phyloP scores from a whole-genome alignment of 805 yeast genomes.

The Metschnikowia lochheadii region DNA sequence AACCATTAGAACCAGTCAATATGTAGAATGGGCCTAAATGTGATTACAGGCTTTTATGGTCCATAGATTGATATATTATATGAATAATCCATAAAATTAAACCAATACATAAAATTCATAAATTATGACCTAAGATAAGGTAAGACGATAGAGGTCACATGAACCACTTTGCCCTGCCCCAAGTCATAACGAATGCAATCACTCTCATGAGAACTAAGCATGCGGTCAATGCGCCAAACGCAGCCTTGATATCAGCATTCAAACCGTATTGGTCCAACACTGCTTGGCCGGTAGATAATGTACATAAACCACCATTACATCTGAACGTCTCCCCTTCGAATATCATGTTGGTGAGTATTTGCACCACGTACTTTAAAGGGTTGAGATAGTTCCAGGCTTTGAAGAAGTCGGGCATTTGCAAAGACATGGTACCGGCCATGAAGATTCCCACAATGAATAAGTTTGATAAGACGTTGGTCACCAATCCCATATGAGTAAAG shows the following conservation, averaged over 20 bases:
- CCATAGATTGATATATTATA: too few relatives aligned
- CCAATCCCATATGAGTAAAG: slow-evolving; percentile 73
- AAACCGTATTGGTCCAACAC: slow-evolving; percentile 53
- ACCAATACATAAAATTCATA: too few relatives aligned
- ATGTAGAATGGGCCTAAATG: too few relatives aligned
- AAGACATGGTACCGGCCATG: slow-evolving; percentile 82
- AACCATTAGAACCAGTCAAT: too few relatives aligned
- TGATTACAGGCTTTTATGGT: too few relatives aligned
- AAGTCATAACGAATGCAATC: slow-evolving; percentile 27
- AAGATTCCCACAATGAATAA: slow-evolving; percentile 67
- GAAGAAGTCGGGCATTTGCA: slow-evolving; percentile 67
- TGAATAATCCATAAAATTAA: too few relatives aligned
- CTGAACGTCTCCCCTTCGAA: slow-evolving; percentile 47
- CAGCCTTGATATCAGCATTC: slow-evolving; percentile 30
- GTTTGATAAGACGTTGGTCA: slow-evolving; percentile 67
- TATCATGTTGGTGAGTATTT: slow-evolving; percentile 55
- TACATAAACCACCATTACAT: slow-evolving; percentile 49
- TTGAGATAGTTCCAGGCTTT: slow-evolving; percentile 70
- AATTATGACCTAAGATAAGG: too few relatives aligned
- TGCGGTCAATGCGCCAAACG: slow-evolving; percentile 37
- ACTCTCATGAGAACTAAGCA: slow-evolving; percentile 40
- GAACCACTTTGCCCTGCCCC: slow-evolving; percentile 26
- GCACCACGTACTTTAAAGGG: slow-evolving; percentile 71
- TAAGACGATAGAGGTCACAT: background rate
- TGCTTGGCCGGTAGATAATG: slow-evolving; percentile 48